Conservation (phyloP, 2,329 filamentous ascomycete genomes). For the Corniculantispora saksenae region DNA sequence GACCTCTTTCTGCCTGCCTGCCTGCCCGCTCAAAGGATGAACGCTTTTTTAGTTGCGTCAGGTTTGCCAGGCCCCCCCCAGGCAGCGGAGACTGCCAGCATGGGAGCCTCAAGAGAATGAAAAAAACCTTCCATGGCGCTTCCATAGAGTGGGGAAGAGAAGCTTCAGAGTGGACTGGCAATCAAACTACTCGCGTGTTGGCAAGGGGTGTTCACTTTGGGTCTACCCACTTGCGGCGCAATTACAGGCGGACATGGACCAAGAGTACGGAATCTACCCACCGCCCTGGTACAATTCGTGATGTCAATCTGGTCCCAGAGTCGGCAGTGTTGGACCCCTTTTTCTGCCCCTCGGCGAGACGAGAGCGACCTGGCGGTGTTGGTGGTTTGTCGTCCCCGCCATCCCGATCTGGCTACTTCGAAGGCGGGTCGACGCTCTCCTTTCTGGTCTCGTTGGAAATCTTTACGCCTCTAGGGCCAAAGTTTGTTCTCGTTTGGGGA, state of each 20-base stretch:
- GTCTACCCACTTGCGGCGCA: slow-evolving; percentile 2
- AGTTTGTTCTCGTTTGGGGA: background rate
- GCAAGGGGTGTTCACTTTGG: background rate
- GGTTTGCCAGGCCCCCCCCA: background rate
- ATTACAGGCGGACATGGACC: background rate
- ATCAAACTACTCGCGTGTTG: slow-evolving; percentile 16
- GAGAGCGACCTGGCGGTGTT: background rate
- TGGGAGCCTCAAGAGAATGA: background rate
- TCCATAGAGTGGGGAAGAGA: slow-evolving; percentile 12
- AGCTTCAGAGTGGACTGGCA: slow-evolving; percentile 14
- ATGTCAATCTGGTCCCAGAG: background rate
- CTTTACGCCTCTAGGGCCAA: background rate
- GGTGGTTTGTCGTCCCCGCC: background rate
- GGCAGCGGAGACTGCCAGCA: background rate
- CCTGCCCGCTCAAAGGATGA: background rate
- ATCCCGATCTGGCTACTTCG: slow-evolving; percentile 8
- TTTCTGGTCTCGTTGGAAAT: background rate
- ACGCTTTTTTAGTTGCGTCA: slow-evolving; percentile 1
- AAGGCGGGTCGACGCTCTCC: background rate
- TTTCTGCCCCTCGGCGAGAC: background rate
- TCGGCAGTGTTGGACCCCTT: background rate
- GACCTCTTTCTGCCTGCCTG: too few relatives aligned
- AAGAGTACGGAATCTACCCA: too few relatives aligned
- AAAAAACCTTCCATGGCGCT: slow-evolving; percentile 6
- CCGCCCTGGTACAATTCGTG: too few relatives aligned